Conservation (phyloP, 202 grass and related monocot species). For the Zoysia matrella region DNA sequence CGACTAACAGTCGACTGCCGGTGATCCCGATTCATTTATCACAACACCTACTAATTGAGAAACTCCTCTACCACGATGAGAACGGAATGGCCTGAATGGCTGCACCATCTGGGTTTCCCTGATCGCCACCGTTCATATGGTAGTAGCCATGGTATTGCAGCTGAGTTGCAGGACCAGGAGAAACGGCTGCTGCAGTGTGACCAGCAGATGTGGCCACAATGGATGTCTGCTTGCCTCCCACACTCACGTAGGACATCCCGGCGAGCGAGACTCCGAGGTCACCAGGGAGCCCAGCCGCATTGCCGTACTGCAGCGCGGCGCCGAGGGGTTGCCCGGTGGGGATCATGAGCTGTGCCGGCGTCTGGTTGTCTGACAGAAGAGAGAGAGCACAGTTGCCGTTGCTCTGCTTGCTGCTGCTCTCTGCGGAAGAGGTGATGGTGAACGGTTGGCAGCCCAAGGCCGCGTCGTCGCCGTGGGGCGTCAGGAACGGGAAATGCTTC, state of each 20-base stretch:
- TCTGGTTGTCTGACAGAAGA: constrained; percentile 80
- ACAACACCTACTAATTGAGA: neutral
- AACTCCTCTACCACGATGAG: constrained; percentile 58
- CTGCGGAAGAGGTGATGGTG: constrained; percentile 58
- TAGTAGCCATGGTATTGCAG: constrained; percentile 61
- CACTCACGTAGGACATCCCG: constrained; percentile 48
- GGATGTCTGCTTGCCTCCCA: constrained; percentile 32
- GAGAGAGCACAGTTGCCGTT: constrained; percentile 75
- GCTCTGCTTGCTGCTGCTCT: constrained; percentile 66
- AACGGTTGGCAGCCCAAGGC: constrained; percentile 50
- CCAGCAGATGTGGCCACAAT: constrained; percentile 8
- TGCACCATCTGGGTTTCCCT: constrained; percentile 42
- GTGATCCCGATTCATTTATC: no score
- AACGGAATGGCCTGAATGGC: constrained; percentile 59
- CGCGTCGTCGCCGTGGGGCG: constrained; percentile 6
- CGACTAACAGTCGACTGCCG: no score
- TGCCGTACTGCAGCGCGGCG: constrained; percentile 31
- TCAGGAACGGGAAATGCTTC: constrained; percentile 61
- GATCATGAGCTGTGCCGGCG: constrained; percentile 49
- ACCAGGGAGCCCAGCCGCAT: constrained; percentile 19
- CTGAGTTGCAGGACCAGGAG: constrained; percentile 32
- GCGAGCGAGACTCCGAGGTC: constrained; percentile 36
- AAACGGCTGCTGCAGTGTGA: constrained; percentile 12
- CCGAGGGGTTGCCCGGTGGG: constrained; percentile 43
- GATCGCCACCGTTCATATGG: constrained; percentile 38